These are phyloP conservation scores for Boletus rufocinnamomeus DNA, from an alignment of 768 basidiomycete genomes.

Conservation along the genomic window DNA sequence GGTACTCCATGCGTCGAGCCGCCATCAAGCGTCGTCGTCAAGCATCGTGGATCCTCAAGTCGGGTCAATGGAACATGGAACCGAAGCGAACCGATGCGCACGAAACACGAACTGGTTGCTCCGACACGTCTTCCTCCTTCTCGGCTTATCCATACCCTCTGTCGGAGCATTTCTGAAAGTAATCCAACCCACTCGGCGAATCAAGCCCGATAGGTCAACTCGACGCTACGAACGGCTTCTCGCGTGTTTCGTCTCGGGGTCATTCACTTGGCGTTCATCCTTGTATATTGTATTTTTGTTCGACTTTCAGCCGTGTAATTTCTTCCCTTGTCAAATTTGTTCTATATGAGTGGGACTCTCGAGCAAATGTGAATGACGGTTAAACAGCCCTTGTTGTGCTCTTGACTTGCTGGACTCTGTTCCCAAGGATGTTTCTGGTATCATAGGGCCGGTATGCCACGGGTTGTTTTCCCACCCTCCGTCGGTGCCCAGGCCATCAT, in stretches of 20 bases:
- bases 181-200: not conserved
- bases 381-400: not conserved
- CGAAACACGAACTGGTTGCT: slow-evolving; percentile 11
- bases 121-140: slow-evolving; percentile 20
- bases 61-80: slow-evolving; percentile 24
- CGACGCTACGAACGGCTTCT: not conserved
- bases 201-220: not conserved
- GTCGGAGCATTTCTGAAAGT: slow-evolving; percentile 16
- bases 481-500: too few species aligned
- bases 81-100: slow-evolving; percentile 12
- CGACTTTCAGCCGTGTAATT: slow-evolving; percentile 1
- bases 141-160: slow-evolving; percentile 19
- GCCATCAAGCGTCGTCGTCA: slow-evolving; percentile 27
- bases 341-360: too few species aligned
- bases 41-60: slow-evolving; percentile 27
- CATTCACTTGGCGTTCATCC: not conserved
- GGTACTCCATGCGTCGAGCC: slow-evolving; percentile 15
- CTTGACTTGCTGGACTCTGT: not conserved
- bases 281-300: slow-evolving; percentile 3
- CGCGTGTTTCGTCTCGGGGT: not conserved
- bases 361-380: not conserved
- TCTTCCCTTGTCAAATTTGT: not conserved
- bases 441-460: too few species aligned
- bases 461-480: too few species aligned
- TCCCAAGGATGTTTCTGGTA: not conserved